These are phyloP conservation scores for Lachancea mirantina DNA, from an alignment of 805 yeast species.

Conservation along the genomic window DNA sequence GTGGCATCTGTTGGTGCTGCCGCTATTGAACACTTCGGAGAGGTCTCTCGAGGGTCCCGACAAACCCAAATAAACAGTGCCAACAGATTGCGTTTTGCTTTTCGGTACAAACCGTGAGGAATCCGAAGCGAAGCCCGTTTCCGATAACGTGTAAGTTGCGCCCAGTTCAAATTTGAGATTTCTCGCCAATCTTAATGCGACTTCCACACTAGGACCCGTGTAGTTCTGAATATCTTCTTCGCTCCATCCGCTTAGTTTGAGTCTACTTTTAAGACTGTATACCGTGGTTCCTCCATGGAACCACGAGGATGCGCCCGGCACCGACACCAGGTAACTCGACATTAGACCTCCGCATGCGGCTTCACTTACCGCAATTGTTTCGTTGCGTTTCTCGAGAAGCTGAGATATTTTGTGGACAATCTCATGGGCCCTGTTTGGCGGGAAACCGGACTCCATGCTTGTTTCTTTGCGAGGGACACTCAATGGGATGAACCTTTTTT, in stretches of 20 bases:
- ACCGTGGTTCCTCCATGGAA: slow-evolving; percentile 80
- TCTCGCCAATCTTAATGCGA: slow-evolving; percentile 69
- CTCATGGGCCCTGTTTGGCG: slow-evolving; percentile 47
- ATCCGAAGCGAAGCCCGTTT: slow-evolving; percentile 73
- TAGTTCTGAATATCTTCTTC: slow-evolving; percentile 60
- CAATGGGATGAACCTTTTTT: no score
- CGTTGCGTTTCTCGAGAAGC: slow-evolving; percentile 43
- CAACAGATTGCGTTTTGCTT: slow-evolving; percentile 38
- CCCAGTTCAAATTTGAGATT: slow-evolving; percentile 75
- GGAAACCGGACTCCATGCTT: slow-evolving; percentile 38
- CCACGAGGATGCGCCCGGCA: slow-evolving; percentile 79
- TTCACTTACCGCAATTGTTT: slow-evolving; percentile 74
- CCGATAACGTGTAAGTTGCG: slow-evolving; percentile 73
- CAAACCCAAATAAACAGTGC: slow-evolving; percentile 66
- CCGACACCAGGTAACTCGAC: slow-evolving; percentile 71
- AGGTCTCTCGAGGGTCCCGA: slow-evolving; percentile 56
- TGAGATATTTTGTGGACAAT: slow-evolving; percentile 53
- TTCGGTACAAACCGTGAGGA: slow-evolving; percentile 43
- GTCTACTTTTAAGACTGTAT: slow-evolving; percentile 66
- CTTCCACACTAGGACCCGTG: slow-evolving; percentile 76
- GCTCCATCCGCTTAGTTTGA: slow-evolving; percentile 74
- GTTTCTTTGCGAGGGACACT: background rate
- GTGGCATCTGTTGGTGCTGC: slow-evolving; percentile 42
- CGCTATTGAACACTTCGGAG: slow-evolving; percentile 41
- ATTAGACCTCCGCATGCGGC: slow-evolving; percentile 88